A percentile compares a stretch with the other conserved stretches of the same genome.
phyloP scores from a whole-genome alignment of 208 protist species.

The Tritrichomonas musculus region DNA sequence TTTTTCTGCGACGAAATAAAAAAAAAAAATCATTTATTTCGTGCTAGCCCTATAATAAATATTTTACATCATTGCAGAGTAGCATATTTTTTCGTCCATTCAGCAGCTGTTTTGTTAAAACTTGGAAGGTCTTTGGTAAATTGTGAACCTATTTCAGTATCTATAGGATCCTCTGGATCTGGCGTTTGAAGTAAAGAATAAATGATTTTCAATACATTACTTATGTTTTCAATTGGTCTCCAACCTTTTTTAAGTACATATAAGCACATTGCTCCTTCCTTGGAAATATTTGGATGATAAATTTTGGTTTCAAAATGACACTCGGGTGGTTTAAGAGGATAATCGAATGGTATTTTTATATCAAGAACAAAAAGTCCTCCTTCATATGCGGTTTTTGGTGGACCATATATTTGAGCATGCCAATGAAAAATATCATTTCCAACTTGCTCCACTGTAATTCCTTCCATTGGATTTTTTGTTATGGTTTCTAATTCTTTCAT shows the following conservation, averaged over 20 bases:
- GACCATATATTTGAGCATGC: conserved; percentile 1
- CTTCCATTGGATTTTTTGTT: too few relatives aligned
- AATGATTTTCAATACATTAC: neutral
- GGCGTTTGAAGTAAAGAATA: conserved; percentile 26
- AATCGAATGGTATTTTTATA: conserved; percentile 37
- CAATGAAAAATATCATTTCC: neutral
- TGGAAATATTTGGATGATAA: neutral
- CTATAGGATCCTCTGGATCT: conserved; percentile 36
- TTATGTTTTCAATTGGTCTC: neutral
- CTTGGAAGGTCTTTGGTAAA: conserved; percentile 18
- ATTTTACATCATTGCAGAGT: too few relatives aligned
- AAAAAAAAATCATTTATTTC: too few relatives aligned
- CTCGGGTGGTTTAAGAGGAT: conserved; percentile 37
- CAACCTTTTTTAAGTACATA: neutral
- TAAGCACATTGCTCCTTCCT: neutral
- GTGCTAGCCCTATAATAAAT: too few relatives aligned
- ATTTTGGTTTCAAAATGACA: conserved; percentile 36
- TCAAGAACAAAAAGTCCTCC: conserved; percentile 28
- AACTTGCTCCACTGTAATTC: too few relatives aligned
- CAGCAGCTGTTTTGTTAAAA: neutral
- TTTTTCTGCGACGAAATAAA: too few relatives aligned
- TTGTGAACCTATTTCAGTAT: conserved; percentile 23
- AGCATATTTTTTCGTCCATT: neutral
- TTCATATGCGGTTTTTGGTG: conserved; percentile 32
- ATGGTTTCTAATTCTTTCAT: too few relatives aligned